phyloP scores from a whole-genome alignment of 305 asterid genomes.

The Fraxinus floribunda region DNA sequence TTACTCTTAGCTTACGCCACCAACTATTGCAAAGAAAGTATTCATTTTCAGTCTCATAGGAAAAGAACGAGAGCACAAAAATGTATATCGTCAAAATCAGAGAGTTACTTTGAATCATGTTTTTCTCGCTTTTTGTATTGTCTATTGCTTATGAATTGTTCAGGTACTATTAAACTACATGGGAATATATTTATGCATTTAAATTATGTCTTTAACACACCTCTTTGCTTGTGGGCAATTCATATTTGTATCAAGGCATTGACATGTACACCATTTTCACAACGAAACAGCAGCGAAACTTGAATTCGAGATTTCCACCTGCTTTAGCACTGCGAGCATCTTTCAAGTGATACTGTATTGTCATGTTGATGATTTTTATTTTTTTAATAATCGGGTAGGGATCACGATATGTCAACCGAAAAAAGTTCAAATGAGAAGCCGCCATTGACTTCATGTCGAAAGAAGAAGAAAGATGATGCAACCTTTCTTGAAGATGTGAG shows the following conservation, averaged over 20 bases:
- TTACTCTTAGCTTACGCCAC: no score
- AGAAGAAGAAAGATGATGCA: slow-evolving; percentile 64
- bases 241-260: neutral
- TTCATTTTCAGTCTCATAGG: no score
- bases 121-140: no score
- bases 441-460: slow-evolving; percentile 51
- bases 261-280: neutral
- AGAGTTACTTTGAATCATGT: no score
- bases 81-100: no score
- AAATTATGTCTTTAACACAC: neutral
- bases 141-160: neutral
- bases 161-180: neutral
- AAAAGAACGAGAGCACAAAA: no score
- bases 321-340: neutral
- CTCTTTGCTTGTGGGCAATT: neutral
- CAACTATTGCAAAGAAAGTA: no score
- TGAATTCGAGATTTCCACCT: neutral
- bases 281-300: neutral
- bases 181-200: neutral
- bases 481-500: slow-evolving; percentile 67
- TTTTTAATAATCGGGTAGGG: neutral
- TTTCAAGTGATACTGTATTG: neutral
- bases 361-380: neutral
- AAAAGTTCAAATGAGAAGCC: slow-evolving; percentile 28
- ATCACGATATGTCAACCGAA: slow-evolving; percentile 44